These are phyloP conservation scores for Morella rubra DNA, from an alignment of 306 rosid genomes.

Conservation along the genomic window DNA sequence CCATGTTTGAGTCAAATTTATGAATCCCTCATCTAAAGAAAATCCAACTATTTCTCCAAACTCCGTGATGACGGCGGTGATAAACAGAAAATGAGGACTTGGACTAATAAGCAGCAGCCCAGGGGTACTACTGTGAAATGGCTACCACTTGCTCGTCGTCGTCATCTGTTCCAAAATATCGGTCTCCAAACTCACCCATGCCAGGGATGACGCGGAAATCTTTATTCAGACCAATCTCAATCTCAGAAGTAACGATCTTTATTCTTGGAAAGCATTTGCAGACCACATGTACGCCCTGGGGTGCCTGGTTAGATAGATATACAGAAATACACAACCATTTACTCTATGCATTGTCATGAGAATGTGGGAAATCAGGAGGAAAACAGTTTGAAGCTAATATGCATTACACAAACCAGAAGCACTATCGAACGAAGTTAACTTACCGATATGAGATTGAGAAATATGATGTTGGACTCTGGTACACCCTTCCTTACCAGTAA, in stretches of 20 bases:
- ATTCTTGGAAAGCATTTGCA: slow-evolving; percentile 89
- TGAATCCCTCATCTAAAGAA: slow-evolving; percentile 31
- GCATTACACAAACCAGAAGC: slow-evolving; percentile 1
- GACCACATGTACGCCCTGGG: slow-evolving; percentile 88
- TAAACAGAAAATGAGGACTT: slow-evolving; percentile 28
- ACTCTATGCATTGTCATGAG: slow-evolving; percentile 7
- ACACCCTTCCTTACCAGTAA: slow-evolving; percentile 81
- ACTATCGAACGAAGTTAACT: slow-evolving; percentile 31
- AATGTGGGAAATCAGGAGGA: slow-evolving; percentile 6
- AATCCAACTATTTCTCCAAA: slow-evolving; percentile 27
- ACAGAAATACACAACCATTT: slow-evolving; percentile 2
- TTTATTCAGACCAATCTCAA: slow-evolving; percentile 73
- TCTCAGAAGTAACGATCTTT: slow-evolving; percentile 97
- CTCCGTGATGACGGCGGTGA: slow-evolving; percentile 11
- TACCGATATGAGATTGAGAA: slow-evolving; percentile 96
- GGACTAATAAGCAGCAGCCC: slow-evolving; percentile 18
- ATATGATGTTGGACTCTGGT: slow-evolving; percentile 94
- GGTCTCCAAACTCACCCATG: slow-evolving; percentile 99
- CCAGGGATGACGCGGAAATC: slow-evolving; percentile 94
- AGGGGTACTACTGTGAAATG: slow-evolving; percentile 39
- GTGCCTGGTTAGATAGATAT: slow-evolving; percentile 60
- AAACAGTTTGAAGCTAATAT: not conserved
- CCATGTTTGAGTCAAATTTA: slow-evolving; percentile 21
- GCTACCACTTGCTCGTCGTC: slow-evolving; percentile 54
- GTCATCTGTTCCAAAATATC: slow-evolving; percentile 97